Conservation (phyloP, 202 grass and related monocot species). For the Musa balbisiana region DNA sequence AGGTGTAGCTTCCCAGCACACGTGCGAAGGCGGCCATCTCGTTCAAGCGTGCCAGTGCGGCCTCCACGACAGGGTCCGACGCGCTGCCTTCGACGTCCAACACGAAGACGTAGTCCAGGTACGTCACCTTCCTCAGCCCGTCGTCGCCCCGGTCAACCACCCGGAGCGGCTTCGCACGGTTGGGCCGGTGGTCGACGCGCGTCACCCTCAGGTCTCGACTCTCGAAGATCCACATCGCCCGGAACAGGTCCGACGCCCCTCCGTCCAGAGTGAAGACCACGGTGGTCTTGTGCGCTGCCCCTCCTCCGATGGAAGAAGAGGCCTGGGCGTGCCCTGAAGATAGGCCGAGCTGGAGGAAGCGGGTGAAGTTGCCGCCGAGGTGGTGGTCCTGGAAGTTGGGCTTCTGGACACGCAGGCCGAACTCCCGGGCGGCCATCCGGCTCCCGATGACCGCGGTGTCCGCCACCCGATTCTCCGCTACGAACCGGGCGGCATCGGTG, state of each 20-base stretch:
- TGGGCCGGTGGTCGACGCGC: constrained; percentile 33
- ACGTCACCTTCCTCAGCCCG: background rate
- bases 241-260: constrained; percentile 25
- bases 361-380: constrained; percentile 2
- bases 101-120: constrained; percentile 32
- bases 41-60: background rate
- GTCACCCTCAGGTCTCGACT: constrained; percentile 20
- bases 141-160: background rate
- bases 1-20: constrained; percentile 23
- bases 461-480: constrained; percentile 17
- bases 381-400: constrained; percentile 26
- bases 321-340: background rate
- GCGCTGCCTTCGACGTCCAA: constrained; percentile 23
- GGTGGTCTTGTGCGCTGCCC: constrained; percentile 15
- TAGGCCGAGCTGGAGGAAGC: constrained; percentile 17
- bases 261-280: constrained; percentile 22
- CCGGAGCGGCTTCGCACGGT: constrained; percentile 23
- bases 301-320: background rate
- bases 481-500: constrained; percentile 23
- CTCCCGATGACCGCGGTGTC: constrained; percentile 35
- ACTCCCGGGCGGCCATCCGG: constrained; percentile 25
- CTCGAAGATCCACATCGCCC: constrained; percentile 26
- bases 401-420: constrained; percentile 23
- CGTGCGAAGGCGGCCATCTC: constrained; percentile 16
- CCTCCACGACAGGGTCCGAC: constrained; percentile 1